Conservation (phyloP, 2,329 filamentous ascomycete genomes). For the Colletotrichum paranaense region DNA sequence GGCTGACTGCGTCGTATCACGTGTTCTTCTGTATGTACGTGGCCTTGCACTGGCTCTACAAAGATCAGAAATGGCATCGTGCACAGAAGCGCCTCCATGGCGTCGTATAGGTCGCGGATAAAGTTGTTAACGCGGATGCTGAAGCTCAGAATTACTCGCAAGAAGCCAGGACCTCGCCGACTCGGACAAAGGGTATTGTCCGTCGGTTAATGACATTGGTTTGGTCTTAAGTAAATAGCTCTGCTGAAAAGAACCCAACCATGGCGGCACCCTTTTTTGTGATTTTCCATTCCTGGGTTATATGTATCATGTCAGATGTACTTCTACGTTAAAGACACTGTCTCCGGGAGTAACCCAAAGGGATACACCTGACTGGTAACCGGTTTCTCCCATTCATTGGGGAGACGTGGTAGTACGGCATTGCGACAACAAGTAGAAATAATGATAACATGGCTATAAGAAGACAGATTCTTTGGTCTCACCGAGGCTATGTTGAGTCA, state of each 20-base stretch:
- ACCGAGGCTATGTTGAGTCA: not conserved
- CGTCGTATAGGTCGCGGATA: too few species aligned
- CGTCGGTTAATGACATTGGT: not conserved
- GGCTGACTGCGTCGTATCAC: slow-evolving; percentile 3
- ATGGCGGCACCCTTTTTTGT: not conserved
- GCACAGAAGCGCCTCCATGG: not conserved
- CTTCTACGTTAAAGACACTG: slow-evolving; percentile 17
- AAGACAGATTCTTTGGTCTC: not conserved
- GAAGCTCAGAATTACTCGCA: not conserved
- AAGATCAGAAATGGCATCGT: not conserved
- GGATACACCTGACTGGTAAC: not conserved
- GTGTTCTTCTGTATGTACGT: slow-evolving; percentile 2
- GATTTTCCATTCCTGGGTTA: not conserved
- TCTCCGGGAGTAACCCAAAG: slow-evolving; percentile 3
- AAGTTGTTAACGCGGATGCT: not conserved
- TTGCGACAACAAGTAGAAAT: not conserved
- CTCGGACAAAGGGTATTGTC: not conserved
- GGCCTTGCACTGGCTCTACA: not conserved
- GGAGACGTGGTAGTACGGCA: not conserved
- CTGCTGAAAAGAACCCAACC: not conserved
- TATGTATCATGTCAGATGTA: not conserved
- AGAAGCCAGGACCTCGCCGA: not conserved
- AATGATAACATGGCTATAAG: too few species aligned
- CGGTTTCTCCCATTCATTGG: slow-evolving; percentile 12
- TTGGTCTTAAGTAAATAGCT: not conserved